Conservation (phyloP, 2,329 filamentous ascomycete species). For the Colletotrichum sp. region DNA sequence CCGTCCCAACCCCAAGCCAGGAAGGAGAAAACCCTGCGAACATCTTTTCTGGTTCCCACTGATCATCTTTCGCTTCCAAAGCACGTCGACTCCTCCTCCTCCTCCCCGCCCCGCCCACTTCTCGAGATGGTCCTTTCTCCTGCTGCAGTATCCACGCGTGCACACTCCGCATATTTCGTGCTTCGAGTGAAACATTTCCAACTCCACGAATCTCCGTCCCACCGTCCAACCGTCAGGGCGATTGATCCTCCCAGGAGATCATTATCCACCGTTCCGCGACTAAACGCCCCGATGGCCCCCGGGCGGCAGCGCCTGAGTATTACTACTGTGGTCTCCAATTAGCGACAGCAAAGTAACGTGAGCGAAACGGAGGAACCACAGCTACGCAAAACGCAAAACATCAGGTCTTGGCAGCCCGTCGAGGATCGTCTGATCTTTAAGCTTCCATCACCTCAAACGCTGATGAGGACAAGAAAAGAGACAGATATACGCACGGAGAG, state of each 20-base stretch:
- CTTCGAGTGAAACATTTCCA: neutral
- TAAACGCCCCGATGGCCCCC: neutral
- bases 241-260: neutral
- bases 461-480: slow-evolving; percentile 4
- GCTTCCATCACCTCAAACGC: slow-evolving; percentile 20
- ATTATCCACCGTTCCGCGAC: neutral
- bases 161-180: neutral
- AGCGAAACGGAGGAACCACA: neutral
- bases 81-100: neutral
- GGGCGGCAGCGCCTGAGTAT: neutral
- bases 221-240: neutral
- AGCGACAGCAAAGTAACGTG: neutral
- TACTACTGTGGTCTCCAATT: neutral
- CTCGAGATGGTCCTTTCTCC: neutral
- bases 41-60: slow-evolving; percentile 2
- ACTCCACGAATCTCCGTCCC: neutral
- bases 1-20: neutral
- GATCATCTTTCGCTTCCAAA: neutral
- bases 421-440: slow-evolving; percentile 18
- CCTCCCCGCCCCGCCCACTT: neutral
- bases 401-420: neutral
- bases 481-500: neutral
- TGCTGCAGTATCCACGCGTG: neutral
- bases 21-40: slow-evolving; percentile 6
- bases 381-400: slow-evolving; percentile 2